Conservation (phyloP, 192 early-diverging fungal genomes). For the Mortierella claussenii region DNA sequence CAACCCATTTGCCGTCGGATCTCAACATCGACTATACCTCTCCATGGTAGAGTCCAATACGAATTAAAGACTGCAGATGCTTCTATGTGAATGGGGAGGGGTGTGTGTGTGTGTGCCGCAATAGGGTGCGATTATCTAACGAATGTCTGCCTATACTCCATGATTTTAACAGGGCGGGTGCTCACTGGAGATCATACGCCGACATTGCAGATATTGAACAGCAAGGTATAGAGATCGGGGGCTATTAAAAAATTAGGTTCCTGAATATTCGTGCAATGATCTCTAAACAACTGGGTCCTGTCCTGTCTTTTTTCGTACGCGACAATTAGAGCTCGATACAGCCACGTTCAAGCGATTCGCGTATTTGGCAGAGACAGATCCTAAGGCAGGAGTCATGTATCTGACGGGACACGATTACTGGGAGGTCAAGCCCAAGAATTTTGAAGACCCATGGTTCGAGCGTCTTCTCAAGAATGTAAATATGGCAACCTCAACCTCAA, state of each 20-base stretch:
- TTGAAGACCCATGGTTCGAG: constrained; percentile 73
- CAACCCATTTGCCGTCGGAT: constrained; percentile 66
- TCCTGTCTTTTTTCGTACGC: no score
- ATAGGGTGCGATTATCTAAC: no score
- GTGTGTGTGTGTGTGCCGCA: no score
- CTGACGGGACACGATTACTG: constrained; percentile 66
- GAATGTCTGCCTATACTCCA: neutral
- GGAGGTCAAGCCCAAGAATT: constrained; percentile 59
- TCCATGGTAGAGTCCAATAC: constrained; percentile 60
- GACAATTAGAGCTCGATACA: constrained; percentile 54
- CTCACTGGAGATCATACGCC: constrained; percentile 60
- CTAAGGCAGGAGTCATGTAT: constrained; percentile 64
- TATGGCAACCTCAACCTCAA: neutral
- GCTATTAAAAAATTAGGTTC: no score
- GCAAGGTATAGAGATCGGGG: constrained; percentile 61
- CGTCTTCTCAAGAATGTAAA: constrained; percentile 60
- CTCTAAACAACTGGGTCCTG: no score
- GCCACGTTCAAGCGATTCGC: constrained; percentile 51
- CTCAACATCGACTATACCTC: constrained; percentile 62
- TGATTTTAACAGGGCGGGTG: constrained; percentile 47
- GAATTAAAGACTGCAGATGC: no score
- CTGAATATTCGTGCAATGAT: no score
- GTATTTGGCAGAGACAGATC: constrained; percentile 44
- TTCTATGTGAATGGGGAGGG: no score
- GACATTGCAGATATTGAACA: constrained; percentile 54